phyloP scores from a whole-genome alignment of 495 filamentous ascomycete species.

The Aspergillus sclerotioniger region DNA sequence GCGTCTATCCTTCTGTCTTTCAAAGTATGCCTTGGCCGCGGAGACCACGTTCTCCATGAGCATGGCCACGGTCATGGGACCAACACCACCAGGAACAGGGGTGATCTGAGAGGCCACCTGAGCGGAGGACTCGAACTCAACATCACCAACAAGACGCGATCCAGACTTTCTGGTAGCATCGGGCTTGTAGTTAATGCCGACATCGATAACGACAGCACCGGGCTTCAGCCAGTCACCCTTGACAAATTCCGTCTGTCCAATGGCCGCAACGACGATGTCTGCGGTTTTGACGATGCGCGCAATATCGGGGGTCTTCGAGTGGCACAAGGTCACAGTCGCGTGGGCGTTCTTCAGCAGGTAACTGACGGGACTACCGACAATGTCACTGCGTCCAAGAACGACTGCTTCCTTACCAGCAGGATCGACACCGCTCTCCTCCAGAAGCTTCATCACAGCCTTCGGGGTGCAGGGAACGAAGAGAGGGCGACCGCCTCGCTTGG shows the following conservation, averaged over 20 bases:
- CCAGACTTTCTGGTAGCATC: slow-evolving; percentile 94
- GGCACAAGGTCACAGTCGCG: slow-evolving; percentile 94
- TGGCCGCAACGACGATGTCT: slow-evolving; percentile 88
- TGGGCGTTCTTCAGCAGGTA: slow-evolving; percentile 92
- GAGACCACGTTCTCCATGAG: slow-evolving; percentile 91
- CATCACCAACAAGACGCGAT: slow-evolving; percentile 90
- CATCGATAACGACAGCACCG: slow-evolving; percentile 92
- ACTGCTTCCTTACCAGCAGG: slow-evolving; percentile 89
- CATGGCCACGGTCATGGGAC: slow-evolving; percentile 98
- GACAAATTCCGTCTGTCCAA: slow-evolving; percentile 82
- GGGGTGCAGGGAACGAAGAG: slow-evolving; percentile 93
- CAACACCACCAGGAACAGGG: slow-evolving; percentile 93
- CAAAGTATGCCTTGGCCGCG: slow-evolving; percentile 75
- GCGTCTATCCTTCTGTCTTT: slow-evolving; percentile 71
- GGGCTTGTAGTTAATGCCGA: slow-evolving; percentile 95
- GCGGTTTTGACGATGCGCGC: slow-evolving; percentile 73
- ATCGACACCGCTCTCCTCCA: slow-evolving; percentile 79
- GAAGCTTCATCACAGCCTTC: slow-evolving; percentile 91
- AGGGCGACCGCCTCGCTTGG: slow-evolving; percentile 86
- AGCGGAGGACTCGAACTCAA: slow-evolving; percentile 82
- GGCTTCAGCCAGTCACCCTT: slow-evolving; percentile 95
- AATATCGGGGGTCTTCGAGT: slow-evolving; percentile 78
- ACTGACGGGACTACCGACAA: slow-evolving; percentile 94
- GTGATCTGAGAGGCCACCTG: slow-evolving; percentile 94
- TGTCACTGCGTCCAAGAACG: slow-evolving; percentile 91